Evolutionary conservation across 2,329 filamentous ascomycete species (phyloP), one percentile per base, ranked within the genome.

Genomic region (Didymella pomorum): DNA sequence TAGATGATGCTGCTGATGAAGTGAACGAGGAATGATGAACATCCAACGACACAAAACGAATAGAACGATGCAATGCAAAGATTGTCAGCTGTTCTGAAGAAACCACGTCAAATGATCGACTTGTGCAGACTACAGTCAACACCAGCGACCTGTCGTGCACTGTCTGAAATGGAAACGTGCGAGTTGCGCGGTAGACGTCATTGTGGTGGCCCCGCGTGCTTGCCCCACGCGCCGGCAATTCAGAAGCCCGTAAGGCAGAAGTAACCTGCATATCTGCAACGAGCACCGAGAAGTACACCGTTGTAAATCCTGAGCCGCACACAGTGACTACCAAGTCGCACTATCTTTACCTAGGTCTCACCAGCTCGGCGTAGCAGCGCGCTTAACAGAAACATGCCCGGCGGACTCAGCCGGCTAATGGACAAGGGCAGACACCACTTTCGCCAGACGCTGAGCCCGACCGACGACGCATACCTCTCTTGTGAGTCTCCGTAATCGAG

Each of bases 391-490:
- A 54, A 49, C 46, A 70, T 69, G 66, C 64, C 61, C 29, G 62
- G 61, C 23, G 62, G 65, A 23, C 62, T 70, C 44, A 70, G 67
- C 33, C 64, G 65, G 46, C 58, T 73, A 18, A 58, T 65, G 39
- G 67, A 73, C 45, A 64, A 68, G 41, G 70, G 71, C 54, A 61
- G 62, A 57, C 54, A 64, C 41, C 72, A 71, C 53, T 67, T 75
- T 58, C 69, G 71, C 21, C 68, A 74, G 25, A 67, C 51, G 31
- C 57, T 74, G 45, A 68, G 67, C 44, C 87, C 88, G 14, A 53
- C 37, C 28, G 87, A 90, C 64, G 87, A 89, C 78, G 84, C 87
- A 33, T 90, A 89, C 76, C 79, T 91, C 61, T 89, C 85, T 72
- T 91, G 89, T 89, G 76, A 85, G 87, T 83, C 2, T 29, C 20